Evolutionary conservation across 768 basidiomycete species (phyloP).

Genomic region (Amanita pallidorosea): DNA sequence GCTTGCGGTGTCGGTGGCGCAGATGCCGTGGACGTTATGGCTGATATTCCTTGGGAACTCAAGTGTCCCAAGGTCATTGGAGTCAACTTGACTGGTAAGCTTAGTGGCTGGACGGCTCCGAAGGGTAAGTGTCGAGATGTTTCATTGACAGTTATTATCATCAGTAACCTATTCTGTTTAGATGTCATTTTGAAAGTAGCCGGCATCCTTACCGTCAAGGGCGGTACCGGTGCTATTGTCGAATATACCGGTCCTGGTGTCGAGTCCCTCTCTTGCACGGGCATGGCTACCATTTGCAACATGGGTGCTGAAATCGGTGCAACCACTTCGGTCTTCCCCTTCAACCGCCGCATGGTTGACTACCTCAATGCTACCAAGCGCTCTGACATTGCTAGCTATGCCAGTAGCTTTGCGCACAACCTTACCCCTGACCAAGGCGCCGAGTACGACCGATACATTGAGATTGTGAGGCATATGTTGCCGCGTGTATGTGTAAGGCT

Average conservation of each 20-base stretch:
- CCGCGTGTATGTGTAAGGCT: not conserved
- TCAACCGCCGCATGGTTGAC: constrained; percentile 87
- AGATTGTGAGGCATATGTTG: constrained; percentile 55
- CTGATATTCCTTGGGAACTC: constrained; percentile 95
- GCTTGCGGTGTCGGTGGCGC: constrained; percentile 99
- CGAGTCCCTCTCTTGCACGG: constrained; percentile 92
- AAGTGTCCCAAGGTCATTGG: constrained; percentile 99
- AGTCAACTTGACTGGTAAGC: constrained; percentile 92
- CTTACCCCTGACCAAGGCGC: constrained; percentile 77
- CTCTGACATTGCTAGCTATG: constrained; percentile 77
- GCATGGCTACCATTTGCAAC: constrained; percentile 99
- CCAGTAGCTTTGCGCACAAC: constrained; percentile 83
- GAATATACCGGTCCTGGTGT: constrained; percentile 96
- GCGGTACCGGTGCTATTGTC: constrained; percentile 97
- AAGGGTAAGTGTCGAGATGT: constrained; percentile 49
- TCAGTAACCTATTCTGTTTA: constrained; percentile 19
- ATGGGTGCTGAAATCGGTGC: constrained; percentile 99
- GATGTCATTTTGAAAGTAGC: constrained; percentile 99
- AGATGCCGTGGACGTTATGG: constrained; percentile 99
- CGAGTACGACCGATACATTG: constrained; percentile 90
- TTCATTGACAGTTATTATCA: not conserved
- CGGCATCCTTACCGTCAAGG: constrained; percentile 98
- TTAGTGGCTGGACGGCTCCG: constrained; percentile 94
- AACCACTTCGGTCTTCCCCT: constrained; percentile 98
- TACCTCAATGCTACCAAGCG: constrained; percentile 97